Base-by-base conservation (phyloP, 2,329 filamentous ascomycete species). In the Graphilbum fragrans region DNA sequence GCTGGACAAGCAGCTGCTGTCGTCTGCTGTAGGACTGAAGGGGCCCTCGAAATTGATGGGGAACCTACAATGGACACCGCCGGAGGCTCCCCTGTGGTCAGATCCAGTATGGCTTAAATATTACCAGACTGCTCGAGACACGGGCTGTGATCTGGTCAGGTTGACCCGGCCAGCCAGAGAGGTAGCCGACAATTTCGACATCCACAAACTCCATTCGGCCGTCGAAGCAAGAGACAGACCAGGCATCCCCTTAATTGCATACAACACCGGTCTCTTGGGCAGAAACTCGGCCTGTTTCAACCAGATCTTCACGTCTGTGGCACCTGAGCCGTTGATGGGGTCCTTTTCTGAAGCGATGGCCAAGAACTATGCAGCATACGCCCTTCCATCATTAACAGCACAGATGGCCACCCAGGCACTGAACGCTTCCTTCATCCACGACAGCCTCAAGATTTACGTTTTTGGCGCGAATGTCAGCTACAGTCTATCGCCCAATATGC, bases 401-500 rank as follows among this genome's bases (percentile, higher is more conserved):
- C 62, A 65, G 25, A 72, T 80, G 47, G 67, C 72, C 0, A 73
- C 78, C 34, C 62, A 71, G 47, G 67, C 70, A 5, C 66, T 82
- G 5, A 84, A 79, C 51, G 66, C 70, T 16, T 72, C 72, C 11
- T 78, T 77, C 41, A 64, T 74, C 1, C 65, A 81, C 36, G 75
- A 82, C 35, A n/a, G n/a, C n/a, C 73, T 77, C 0, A 72, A 85
- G 52, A 70, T 81, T 51, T 80, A 77, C 50, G 74, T 82, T 41
- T 69, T 83, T 34, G 81, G 81, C 19, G 75, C 72, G 32, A 77
- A 75, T 46, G 72, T 81, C 22, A 74, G 71, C 35, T 83, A 82
- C 59, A 83, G 77, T 44, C 62, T 84, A 32, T 83, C 80, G 0
- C 81, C 81, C 1, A 74, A 76, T 10, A 85, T 86, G 79, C 80